Percentiles rank a stretch among this genome's conserved stretches.
phyloP scores from a whole-genome alignment of 1,284 basidiomycete genomes.

The Moesziomyces globuligerus region DNA sequence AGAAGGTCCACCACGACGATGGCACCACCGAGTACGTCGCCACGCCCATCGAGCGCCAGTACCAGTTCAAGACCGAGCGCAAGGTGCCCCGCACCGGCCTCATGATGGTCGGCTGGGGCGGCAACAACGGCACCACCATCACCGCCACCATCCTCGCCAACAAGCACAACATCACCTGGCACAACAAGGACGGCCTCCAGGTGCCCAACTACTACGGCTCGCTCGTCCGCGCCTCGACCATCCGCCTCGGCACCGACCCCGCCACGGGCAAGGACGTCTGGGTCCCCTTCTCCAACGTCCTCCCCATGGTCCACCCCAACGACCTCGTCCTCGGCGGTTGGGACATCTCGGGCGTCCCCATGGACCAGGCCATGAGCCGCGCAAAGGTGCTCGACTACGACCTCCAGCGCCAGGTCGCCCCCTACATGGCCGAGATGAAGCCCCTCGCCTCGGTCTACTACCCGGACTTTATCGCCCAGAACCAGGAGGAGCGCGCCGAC shows the following conservation, averaged over 20 bases:
- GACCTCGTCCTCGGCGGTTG: constrained; percentile 96
- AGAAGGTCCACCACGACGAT: constrained; percentile 55
- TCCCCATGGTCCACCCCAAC: constrained; percentile 98
- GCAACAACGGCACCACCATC: constrained; percentile 96
- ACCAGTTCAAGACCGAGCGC: constrained; percentile 89
- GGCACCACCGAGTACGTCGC: constrained; percentile 64
- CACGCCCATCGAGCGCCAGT: constrained; percentile 60
- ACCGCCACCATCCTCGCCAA: constrained; percentile 96
- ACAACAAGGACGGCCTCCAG: constrained; percentile 90
- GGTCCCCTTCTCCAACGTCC: constrained; percentile 89
- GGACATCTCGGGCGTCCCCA: constrained; percentile 87
- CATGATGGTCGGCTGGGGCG: constrained; percentile 95
- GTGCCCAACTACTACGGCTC: constrained; percentile 85
- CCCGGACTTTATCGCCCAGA: constrained; percentile 81
- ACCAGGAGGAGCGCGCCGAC: constrained; percentile 94
- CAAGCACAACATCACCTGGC: constrained; percentile 92
- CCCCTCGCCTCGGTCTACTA: constrained; percentile 93
- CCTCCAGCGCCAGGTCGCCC: constrained; percentile 91
- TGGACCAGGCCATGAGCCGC: constrained; percentile 93
- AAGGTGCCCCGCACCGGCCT: constrained; percentile 91
- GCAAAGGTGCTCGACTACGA: constrained; percentile 96
- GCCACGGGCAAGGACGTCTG: constrained; percentile 88
- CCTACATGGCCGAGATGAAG: constrained; percentile 82
- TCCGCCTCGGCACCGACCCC: constrained; percentile 87
- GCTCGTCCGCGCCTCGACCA: constrained; percentile 90